A percentile compares a stretch with the other conserved stretches of the same genome.
phyloP scores from a whole-genome alignment of 192 early-diverging fungal genomes.

The Umbelopsis vinacea region DNA sequence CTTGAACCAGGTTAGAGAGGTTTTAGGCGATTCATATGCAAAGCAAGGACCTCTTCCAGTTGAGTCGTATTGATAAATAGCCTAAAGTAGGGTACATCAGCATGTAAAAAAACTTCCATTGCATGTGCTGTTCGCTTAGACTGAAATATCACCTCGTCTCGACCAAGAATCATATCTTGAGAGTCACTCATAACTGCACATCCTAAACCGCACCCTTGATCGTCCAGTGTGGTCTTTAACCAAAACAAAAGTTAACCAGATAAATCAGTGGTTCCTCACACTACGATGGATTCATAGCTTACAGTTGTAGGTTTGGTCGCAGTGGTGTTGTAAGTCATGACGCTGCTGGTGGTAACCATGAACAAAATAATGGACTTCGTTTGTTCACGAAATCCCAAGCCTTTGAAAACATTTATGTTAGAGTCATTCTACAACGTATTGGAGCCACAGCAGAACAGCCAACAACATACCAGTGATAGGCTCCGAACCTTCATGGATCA shows the following conservation, averaged over 20 bases:
- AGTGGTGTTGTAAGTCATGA: constrained; percentile 66
- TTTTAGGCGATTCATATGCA: constrained; percentile 83
- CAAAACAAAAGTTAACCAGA: background rate
- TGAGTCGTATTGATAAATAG: constrained; percentile 88
- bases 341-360: constrained; percentile 67
- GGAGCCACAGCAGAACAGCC: constrained; percentile 24
- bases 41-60: constrained; percentile 94
- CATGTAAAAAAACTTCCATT: background rate
- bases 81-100: constrained; percentile 37
- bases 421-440: background rate
- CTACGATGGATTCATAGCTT: background rate
- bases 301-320: constrained; percentile 39
- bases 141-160: constrained; percentile 66
- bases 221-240: constrained; percentile 66
- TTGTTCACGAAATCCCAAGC: constrained; percentile 76
- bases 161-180: constrained; percentile 82
- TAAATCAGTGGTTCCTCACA: background rate
- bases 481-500: constrained; percentile 84
- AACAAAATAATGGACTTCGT: constrained; percentile 64
- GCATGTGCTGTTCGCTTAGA: background rate
- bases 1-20: constrained; percentile 70
- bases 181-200: constrained; percentile 75
- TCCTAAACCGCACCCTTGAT: constrained; percentile 80
- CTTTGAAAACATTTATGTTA: constrained; percentile 39
- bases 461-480: constrained; percentile 76